These are phyloP conservation scores for Zymoseptoria ardabiliae DNA, from an alignment of 2,329 filamentous ascomycete species.

Conservation along the genomic window DNA sequence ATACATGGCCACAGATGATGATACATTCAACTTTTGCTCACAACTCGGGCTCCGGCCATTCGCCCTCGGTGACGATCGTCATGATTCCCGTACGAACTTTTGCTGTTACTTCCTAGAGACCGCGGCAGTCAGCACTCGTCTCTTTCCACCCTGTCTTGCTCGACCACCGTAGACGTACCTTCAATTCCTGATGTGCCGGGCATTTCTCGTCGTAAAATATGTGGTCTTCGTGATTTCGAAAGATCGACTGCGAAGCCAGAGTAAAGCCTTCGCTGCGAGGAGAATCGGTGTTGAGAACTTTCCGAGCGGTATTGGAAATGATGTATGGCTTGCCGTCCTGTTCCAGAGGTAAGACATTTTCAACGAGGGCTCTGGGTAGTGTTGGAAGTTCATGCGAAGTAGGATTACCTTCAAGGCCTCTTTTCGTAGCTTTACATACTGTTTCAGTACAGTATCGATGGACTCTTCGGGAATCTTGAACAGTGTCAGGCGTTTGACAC, in stretches of 20 bases:
- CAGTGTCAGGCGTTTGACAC: conserved; percentile 45
- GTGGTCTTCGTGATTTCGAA: conserved; percentile 59
- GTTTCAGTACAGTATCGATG: conserved; percentile 37
- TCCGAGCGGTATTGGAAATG: conserved; percentile 34
- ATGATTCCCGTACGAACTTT: conserved; percentile 22
- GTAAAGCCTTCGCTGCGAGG: conserved; percentile 59
- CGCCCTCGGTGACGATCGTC: conserved; percentile 24
- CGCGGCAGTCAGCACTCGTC: background rate
- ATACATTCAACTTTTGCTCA: background rate
- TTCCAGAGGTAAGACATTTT: too few species aligned
- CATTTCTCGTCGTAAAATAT: conserved; percentile 60
- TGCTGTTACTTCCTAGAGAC: conserved; percentile 19
- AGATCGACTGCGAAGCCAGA: conserved; percentile 56
- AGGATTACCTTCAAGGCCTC: conserved; percentile 41
- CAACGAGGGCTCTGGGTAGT: too few species aligned
- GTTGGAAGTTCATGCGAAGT: too few species aligned
- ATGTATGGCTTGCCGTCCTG: conserved; percentile 68
- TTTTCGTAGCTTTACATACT: conserved; percentile 39
- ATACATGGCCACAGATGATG: too few species aligned
- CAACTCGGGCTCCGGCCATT: conserved; percentile 22
- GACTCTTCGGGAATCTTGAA: conserved; percentile 47
- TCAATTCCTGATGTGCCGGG: conserved; percentile 47
- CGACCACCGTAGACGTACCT: conserved; percentile 20
- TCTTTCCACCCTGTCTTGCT: background rate
- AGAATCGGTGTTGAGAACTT: conserved; percentile 21